phyloP scores from a whole-genome alignment of 2,329 filamentous ascomycete genomes.

The Mycosphaerella arachidis region DNA sequence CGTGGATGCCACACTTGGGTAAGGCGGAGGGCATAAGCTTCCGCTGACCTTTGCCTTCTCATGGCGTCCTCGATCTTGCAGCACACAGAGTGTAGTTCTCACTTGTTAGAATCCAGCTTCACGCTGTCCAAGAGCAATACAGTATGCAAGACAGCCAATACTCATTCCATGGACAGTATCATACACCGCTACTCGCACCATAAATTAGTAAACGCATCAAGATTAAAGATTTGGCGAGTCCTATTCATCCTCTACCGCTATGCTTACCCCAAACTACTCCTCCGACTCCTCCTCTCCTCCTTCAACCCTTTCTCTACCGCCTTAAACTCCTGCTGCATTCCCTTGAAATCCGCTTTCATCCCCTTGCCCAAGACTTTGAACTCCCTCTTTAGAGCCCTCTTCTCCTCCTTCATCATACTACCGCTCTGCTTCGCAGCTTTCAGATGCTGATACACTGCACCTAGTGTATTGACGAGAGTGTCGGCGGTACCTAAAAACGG shows the following conservation, averaged over 20 bases:
- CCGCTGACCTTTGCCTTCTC: too few species aligned
- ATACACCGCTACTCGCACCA: too few species aligned
- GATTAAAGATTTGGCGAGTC: too few species aligned
- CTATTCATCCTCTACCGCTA: not conserved
- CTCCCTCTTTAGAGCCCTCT: slow-evolving; percentile 10
- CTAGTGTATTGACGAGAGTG: not conserved
- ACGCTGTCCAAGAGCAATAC: too few species aligned
- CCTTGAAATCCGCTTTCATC: slow-evolving; percentile 6
- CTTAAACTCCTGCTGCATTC: not conserved
- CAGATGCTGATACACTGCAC: not conserved
- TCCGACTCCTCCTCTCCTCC: not conserved
- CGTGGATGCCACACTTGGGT: too few species aligned
- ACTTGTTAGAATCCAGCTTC: too few species aligned
- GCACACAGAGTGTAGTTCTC: too few species aligned
- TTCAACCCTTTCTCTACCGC: not conserved
- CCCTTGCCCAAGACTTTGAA: slow-evolving; percentile 6
- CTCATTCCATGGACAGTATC: too few species aligned
- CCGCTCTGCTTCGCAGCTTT: slow-evolving; percentile 2
- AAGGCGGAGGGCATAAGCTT: too few species aligned
- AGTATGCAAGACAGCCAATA: too few species aligned
- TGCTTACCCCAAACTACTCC: not conserved
- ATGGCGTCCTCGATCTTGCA: too few species aligned
- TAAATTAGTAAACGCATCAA: too few species aligned
- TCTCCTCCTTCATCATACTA: slow-evolving; percentile 1
- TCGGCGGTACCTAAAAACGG: slow-evolving; percentile 2